Evolutionary conservation across 805 yeast genomes (phyloP), one percentile per base, ranked within the genome.

Genomic region (Candida parachauliodes): DNA sequence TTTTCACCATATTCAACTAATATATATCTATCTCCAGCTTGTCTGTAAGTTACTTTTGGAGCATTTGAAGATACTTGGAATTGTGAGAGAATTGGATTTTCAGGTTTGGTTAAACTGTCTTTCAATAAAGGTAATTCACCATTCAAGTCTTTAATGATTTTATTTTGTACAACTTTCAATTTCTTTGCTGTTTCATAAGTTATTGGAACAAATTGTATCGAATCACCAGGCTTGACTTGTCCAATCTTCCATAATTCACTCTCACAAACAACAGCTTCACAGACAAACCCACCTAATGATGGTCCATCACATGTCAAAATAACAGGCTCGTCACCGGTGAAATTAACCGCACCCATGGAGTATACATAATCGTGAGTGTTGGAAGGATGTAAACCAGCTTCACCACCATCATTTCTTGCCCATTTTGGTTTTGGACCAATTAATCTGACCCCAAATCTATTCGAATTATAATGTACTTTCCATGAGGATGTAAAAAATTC

Each of bases 231-330:
- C 60, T 86, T 89, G 29, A 87, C 89, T 67, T 91, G 98, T 32
- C 98, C 98, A 55, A 93, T 85, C 68, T 93, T 93, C 98, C 98
- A 91, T 83, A 93, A 79, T 66, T 93, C 98, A 28, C 94, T 87
- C 54, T 88, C 94, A 10, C 88, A 85, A 47, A 93, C 95, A 42
- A 93, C 97, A 7, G 95, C 97, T 56, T 88, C 84, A 63, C 98
- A 91, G 23, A 91, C 97, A 55, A 91, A 93, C 1, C 98, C 98
- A 55, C 98, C 98, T 41, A 91, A 76, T 8, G 96, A 85, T 28
- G 98, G 98, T 46, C 98, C 98, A 65, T 91, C 98, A 57, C 97
- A 87, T 2, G 98, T 88, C 60, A 91, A 73, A 46, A 91, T 88
- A 23, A 91, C 98, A 1, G 98, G 98, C 62, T 91, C 98, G 64